These are phyloP conservation scores for Coemansia sp. DNA, from an alignment of 192 early-diverging fungal genomes.

Conservation along the genomic window DNA sequence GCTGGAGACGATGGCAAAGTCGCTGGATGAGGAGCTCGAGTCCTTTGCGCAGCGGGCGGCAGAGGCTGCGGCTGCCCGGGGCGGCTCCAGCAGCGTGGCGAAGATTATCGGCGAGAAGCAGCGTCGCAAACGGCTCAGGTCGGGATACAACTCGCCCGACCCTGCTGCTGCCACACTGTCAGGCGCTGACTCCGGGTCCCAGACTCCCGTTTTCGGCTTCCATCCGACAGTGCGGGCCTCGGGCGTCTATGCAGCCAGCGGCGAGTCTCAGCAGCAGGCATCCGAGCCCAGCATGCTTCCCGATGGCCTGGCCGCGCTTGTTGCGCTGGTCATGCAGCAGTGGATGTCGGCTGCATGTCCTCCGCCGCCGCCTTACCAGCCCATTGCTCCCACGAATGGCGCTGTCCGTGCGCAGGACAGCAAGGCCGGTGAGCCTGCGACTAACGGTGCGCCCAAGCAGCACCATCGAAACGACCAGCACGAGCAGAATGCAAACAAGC, in stretches of 20 bases:
- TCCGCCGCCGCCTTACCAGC: conserved; percentile 17
- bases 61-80: conserved; percentile 1
- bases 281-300: conserved; percentile 48
- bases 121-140: conserved; percentile 6
- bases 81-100: not conserved
- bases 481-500: conserved; percentile 11
- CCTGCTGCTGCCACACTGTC: conserved; percentile 7
- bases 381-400: not conserved
- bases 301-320: conserved; percentile 31
- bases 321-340: conserved; percentile 50
- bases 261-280: not conserved
- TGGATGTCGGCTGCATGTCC: conserved; percentile 38
- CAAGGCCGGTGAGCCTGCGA: not conserved
- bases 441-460: not conserved
- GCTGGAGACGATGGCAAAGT: conserved; percentile 40
- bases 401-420: not conserved
- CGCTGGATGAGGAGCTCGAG: conserved; percentile 48
- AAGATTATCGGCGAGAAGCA: conserved; percentile 7
- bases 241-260: not conserved
- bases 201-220: conserved; percentile 41
- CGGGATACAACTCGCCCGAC: conserved; percentile 3
- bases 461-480: conserved; percentile 1
- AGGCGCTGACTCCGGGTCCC: conserved; percentile 39
- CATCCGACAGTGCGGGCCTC: conserved; percentile 12
- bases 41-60: conserved; percentile 11